These are phyloP conservation scores for Aegilops tauschii DNA, from an alignment of 176 grass and related monocot species.

Conservation along the genomic window DNA sequence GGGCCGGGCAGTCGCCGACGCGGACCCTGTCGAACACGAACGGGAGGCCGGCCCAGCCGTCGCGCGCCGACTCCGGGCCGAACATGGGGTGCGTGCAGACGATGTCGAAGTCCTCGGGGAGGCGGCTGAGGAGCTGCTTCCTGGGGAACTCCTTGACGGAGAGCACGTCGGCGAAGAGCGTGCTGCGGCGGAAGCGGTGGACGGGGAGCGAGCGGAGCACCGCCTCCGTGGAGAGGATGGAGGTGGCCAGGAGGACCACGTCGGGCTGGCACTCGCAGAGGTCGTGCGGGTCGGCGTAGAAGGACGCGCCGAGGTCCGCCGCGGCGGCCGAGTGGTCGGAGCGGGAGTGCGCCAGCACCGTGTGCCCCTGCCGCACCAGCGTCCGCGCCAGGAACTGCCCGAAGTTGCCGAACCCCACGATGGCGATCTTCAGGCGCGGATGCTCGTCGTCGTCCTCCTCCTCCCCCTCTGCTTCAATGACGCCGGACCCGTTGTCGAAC, in stretches of 20 bases:
- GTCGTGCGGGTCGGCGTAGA: conserved; percentile 73
- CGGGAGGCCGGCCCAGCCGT: conserved; percentile 59
- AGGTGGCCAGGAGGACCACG: conserved; percentile 68
- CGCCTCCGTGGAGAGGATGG: conserved; percentile 63
- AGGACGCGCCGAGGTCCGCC: conserved; percentile 34
- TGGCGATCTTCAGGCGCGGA: conserved; percentile 63
- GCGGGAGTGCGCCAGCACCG: conserved; percentile 69
- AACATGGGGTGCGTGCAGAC: conserved; percentile 93
- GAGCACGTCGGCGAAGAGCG: conserved; percentile 81
- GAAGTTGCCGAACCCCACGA: conserved; percentile 82
- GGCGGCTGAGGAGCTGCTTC: conserved; percentile 45
- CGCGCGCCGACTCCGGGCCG: conserved; percentile 62
- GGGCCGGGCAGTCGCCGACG: conserved; percentile 38
- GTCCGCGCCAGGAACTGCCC: conserved; percentile 66
- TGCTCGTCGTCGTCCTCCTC: not conserved
- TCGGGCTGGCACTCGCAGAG: conserved; percentile 85
- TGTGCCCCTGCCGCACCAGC: conserved; percentile 66
- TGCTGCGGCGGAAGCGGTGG: conserved; percentile 72
- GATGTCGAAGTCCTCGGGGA: conserved; percentile 63
- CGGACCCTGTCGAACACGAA: conserved; percentile 72
- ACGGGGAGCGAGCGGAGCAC: conserved; percentile 66
- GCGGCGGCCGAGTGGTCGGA: conserved; percentile 68
- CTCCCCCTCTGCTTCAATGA: not conserved
- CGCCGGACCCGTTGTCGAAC: conserved; percentile 20
- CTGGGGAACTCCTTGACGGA: conserved; percentile 91